Percentiles rank a stretch among this genome's conserved stretches.
phyloP scores from a whole-genome alignment of 2,329 filamentous ascomycete genomes.

The Claviceps digitariae region DNA sequence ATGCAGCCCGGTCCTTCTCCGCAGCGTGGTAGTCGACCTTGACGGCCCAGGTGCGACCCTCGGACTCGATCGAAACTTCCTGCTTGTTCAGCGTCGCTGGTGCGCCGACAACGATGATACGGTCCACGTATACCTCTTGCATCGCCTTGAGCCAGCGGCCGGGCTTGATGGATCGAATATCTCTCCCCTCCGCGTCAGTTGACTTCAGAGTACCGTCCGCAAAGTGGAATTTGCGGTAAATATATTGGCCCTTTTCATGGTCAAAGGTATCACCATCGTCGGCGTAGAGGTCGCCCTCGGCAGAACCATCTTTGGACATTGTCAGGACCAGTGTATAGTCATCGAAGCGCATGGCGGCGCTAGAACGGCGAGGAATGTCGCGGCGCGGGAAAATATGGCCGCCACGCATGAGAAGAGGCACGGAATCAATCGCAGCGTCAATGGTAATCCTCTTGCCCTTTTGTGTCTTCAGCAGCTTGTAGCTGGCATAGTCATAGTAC shows the following conservation, averaged over 20 bases:
- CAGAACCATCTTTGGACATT: slow-evolving; percentile 45
- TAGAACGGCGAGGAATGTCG: slow-evolving; percentile 74
- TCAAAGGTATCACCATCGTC: slow-evolving; percentile 94
- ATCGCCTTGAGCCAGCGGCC: slow-evolving; percentile 69
- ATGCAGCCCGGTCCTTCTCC: slow-evolving; percentile 32
- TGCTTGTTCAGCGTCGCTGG: slow-evolving; percentile 56
- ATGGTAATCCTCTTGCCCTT: slow-evolving; percentile 59
- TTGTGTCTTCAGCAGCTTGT: slow-evolving; percentile 54
- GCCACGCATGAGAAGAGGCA: slow-evolving; percentile 83
- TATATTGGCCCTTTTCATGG: slow-evolving; percentile 71
- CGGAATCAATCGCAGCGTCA: slow-evolving; percentile 67
- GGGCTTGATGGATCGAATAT: slow-evolving; percentile 38
- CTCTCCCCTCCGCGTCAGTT: slow-evolving; percentile 47
- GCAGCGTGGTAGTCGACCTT: slow-evolving; percentile 46
- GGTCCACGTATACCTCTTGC: slow-evolving; percentile 66
- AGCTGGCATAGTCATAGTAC: slow-evolving; percentile 95
- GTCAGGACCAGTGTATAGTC: slow-evolving; percentile 80
- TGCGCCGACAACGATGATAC: slow-evolving; percentile 70
- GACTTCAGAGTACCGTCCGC: slow-evolving; percentile 49
- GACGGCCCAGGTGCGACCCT: slow-evolving; percentile 39
- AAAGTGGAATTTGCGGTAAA: slow-evolving; percentile 70
- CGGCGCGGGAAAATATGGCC: slow-evolving; percentile 86
- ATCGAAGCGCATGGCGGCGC: slow-evolving; percentile 81
- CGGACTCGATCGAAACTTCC: slow-evolving; percentile 41
- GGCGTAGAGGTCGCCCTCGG: slow-evolving; percentile 72